phyloP scores from a whole-genome alignment of 2,329 filamentous ascomycete genomes.

The Metarhizium robertsii region DNA sequence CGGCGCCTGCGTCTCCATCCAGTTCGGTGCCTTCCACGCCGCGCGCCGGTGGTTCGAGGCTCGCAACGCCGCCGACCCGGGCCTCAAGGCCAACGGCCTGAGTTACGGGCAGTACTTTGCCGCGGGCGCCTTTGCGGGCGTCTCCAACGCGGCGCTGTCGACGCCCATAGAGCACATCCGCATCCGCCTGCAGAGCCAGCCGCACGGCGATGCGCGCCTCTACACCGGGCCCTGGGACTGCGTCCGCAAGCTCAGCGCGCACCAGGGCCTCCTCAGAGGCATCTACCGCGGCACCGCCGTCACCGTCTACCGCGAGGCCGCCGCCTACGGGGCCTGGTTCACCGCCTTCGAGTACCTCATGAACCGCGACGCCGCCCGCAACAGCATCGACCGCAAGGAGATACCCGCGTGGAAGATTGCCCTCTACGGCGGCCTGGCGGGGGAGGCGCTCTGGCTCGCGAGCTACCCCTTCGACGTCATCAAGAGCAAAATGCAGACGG shows the following conservation, averaged over 20 bases:
- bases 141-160: constrained; percentile 82
- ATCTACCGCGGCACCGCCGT: constrained; percentile 84
- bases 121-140: constrained; percentile 82
- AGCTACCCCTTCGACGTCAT: constrained; percentile 96
- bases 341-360: constrained; percentile 92
- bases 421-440: constrained; percentile 83
- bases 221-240: constrained; percentile 86
- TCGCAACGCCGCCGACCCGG: constrained; percentile 55
- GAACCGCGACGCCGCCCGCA: constrained; percentile 77
- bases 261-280: constrained; percentile 56
- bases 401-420: constrained; percentile 81
- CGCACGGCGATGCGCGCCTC: constrained; percentile 69
- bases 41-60: constrained; percentile 79
- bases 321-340: constrained; percentile 96
- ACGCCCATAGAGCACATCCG: constrained; percentile 94
- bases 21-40: constrained; percentile 95
- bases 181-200: constrained; percentile 92
- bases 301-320: constrained; percentile 79
- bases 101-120: constrained; percentile 82
- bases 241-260: constrained; percentile 67
- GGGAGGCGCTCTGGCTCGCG: constrained; percentile 84
- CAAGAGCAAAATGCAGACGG: constrained; percentile 99
- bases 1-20: constrained; percentile 94
- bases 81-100: constrained; percentile 43
- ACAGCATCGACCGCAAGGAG: constrained; percentile 63